Evolutionary conservation across 345 rosid genomes (phyloP).

Genomic region (Lepidium didymum): DNA sequence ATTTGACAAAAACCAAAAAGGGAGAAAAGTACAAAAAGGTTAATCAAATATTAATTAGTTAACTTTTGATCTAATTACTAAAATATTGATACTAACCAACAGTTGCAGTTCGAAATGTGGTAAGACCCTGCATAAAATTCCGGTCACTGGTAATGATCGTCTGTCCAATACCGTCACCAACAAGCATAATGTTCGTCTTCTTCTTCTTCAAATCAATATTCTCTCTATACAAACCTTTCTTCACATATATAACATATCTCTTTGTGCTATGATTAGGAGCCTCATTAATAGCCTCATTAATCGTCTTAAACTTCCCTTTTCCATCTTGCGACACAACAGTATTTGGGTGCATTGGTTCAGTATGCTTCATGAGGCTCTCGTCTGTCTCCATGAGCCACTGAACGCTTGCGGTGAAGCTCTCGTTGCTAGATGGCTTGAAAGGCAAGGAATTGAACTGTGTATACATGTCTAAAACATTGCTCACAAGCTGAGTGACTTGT

Average conservation of each 20-base stretch:
- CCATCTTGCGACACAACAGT: slow-evolving; percentile 64
- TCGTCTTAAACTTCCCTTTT: slow-evolving; percentile 54
- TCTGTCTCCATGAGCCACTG: slow-evolving; percentile 67
- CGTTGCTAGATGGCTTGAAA: slow-evolving; percentile 43
- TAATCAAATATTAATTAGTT: slow-evolving; percentile 12
- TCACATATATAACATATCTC: slow-evolving; percentile 58
- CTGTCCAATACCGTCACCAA: slow-evolving; percentile 75
- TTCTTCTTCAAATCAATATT: slow-evolving; percentile 70
- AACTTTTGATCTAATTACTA: neutral
- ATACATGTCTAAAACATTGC: slow-evolving; percentile 47
- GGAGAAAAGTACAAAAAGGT: slow-evolving; percentile 3
- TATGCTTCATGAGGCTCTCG: slow-evolving; percentile 34
- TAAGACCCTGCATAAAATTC: slow-evolving; percentile 86
- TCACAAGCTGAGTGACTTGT: slow-evolving; percentile 75
- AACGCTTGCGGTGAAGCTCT: slow-evolving; percentile 24
- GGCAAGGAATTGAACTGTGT: slow-evolving; percentile 60
- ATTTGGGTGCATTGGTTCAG: slow-evolving; percentile 38
- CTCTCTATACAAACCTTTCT: slow-evolving; percentile 70
- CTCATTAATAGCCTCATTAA: slow-evolving; percentile 58
- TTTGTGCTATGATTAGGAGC: slow-evolving; percentile 67
- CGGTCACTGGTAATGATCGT: slow-evolving; percentile 61
- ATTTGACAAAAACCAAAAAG: slow-evolving; percentile 13
- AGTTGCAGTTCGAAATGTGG: slow-evolving; percentile 92
- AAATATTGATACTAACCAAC: slow-evolving; percentile 46
- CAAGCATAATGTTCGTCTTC: slow-evolving; percentile 61